These are phyloP conservation scores for Neopestalotiopsis sp. DNA, from an alignment of 2,329 filamentous ascomycete genomes.

Conservation along the genomic window DNA sequence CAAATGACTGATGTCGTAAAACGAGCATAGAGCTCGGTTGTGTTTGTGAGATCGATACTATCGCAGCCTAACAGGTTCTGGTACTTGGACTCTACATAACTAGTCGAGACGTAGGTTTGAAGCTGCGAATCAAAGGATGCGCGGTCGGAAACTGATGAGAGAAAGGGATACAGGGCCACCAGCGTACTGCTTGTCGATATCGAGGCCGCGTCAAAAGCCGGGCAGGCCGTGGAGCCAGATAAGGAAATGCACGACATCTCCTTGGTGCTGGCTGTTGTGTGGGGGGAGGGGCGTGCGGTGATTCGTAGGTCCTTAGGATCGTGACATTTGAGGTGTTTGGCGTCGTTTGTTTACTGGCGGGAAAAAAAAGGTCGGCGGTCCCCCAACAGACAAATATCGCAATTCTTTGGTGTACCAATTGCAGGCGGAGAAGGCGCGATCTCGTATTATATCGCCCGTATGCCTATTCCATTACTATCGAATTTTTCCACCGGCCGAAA, in stretches of 20 bases:
- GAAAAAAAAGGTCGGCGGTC: not conserved
- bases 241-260: conserved; percentile 40
- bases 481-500: not conserved
- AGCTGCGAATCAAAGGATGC: conserved; percentile 80
- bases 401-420: not conserved
- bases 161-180: conserved; percentile 56
- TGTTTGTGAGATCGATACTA: conserved; percentile 77
- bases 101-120: conserved; percentile 72
- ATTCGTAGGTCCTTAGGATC: conserved; percentile 11
- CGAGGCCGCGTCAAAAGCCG: conserved; percentile 43
- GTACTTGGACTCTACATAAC: conserved; percentile 79
- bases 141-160: conserved; percentile 78
- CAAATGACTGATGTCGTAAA: conserved; percentile 93
- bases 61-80: conserved; percentile 80
- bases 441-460: not conserved
- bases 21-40: conserved; percentile 84
- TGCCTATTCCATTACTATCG: conserved; percentile 8
- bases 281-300: not conserved
- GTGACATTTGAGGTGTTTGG: conserved; percentile 6
- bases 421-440: not conserved
- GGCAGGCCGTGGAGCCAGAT: conserved; percentile 40
- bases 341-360: conserved; percentile 4
- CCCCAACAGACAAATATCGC: not conserved
- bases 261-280: conserved; percentile 22
- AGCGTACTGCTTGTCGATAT: conserved; percentile 41